Percentiles rank a stretch among this genome's conserved stretches.
Conservation (phyloP, 2,329 filamentous ascomycete genomes). For the Zymoseptoria crescenta region DNA sequence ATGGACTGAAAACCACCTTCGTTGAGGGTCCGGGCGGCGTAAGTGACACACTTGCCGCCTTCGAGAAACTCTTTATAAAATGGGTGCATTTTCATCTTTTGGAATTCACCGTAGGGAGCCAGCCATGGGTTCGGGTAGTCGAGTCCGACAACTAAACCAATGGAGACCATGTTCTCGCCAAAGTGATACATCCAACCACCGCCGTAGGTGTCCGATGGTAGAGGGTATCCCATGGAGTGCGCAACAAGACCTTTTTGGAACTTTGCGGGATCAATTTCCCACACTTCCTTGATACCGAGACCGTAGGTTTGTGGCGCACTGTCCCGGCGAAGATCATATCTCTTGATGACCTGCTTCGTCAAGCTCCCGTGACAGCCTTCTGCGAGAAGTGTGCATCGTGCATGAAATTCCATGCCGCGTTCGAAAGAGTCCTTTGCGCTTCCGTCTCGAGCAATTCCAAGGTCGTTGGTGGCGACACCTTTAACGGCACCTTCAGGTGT, state of each 20-base stretch:
- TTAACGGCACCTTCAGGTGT: slow-evolving; percentile 76
- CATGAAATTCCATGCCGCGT: slow-evolving; percentile 97
- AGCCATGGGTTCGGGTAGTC: slow-evolving; percentile 97
- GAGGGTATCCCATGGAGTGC: slow-evolving; percentile 88
- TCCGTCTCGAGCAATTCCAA: slow-evolving; percentile 74
- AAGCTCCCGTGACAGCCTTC: slow-evolving; percentile 95
- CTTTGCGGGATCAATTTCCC: slow-evolving; percentile 90
- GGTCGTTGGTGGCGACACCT: slow-evolving; percentile 92
- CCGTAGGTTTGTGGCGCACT: slow-evolving; percentile 94
- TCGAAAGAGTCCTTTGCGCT: slow-evolving; percentile 86
- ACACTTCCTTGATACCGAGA: slow-evolving; percentile 90
- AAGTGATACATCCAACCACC: slow-evolving; percentile 99
- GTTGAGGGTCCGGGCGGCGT: slow-evolving; percentile 81
- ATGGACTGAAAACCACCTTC: slow-evolving; percentile 98
- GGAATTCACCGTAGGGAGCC: slow-evolving; percentile 91
- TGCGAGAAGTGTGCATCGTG: slow-evolving; percentile 79
- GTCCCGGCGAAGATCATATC: slow-evolving; percentile 81
- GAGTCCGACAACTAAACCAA: slow-evolving; percentile 85
- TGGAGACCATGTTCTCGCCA: slow-evolving; percentile 87
- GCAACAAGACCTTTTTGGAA: slow-evolving; percentile 78
- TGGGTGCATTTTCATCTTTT: slow-evolving; percentile 98
- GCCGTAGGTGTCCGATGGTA: slow-evolving; percentile 83
- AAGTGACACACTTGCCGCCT: slow-evolving; percentile 94
- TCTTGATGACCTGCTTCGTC: slow-evolving; percentile 89
- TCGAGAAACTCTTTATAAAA: slow-evolving; percentile 79